These are phyloP conservation scores for Candida schatavii DNA, from an alignment of 805 yeast genomes.

Conservation along the genomic window DNA sequence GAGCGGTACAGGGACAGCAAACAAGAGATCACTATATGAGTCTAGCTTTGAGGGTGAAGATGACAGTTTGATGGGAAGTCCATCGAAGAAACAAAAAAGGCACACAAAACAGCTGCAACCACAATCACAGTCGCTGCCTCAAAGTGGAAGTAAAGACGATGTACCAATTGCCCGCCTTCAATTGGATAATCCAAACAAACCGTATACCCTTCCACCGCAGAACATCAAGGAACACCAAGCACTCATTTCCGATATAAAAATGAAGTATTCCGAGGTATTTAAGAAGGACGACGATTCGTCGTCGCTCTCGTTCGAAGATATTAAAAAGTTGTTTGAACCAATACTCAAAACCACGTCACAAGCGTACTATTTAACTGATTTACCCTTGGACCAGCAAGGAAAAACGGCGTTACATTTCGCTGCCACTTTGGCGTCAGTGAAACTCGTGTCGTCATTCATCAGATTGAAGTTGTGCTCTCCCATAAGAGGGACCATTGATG, in stretches of 20 bases:
- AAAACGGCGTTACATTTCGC: slow-evolving; percentile 45
- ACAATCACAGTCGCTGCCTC: background rate
- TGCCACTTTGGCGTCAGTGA: slow-evolving; percentile 35
- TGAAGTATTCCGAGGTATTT: slow-evolving; percentile 33
- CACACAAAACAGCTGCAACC: background rate
- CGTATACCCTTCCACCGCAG: slow-evolving; percentile 33
- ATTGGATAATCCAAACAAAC: slow-evolving; percentile 28
- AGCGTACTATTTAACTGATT: slow-evolving; percentile 19
- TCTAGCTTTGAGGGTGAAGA: slow-evolving; percentile 10
- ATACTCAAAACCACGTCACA: slow-evolving; percentile 9
- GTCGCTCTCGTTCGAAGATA: slow-evolving; percentile 17
- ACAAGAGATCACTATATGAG: slow-evolving; percentile 15
- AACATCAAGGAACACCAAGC: slow-evolving; percentile 19
- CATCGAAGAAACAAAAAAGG: slow-evolving; percentile 28
- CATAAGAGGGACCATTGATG: slow-evolving; percentile 35
- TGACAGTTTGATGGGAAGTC: slow-evolving; percentile 25
- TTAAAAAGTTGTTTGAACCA: slow-evolving; percentile 22
- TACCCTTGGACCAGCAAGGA: slow-evolving; percentile 38
- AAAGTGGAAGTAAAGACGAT: background rate
- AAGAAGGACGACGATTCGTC: slow-evolving; percentile 26
- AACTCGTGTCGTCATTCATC: slow-evolving; percentile 33
- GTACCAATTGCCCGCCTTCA: background rate
- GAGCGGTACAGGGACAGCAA: slow-evolving; percentile 1
- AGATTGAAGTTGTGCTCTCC: slow-evolving; percentile 36
- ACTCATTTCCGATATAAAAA: slow-evolving; percentile 29